These are phyloP conservation scores for Hypoxylon lenormandii DNA, from an alignment of 495 filamentous ascomycete genomes.

Conservation along the genomic window DNA sequence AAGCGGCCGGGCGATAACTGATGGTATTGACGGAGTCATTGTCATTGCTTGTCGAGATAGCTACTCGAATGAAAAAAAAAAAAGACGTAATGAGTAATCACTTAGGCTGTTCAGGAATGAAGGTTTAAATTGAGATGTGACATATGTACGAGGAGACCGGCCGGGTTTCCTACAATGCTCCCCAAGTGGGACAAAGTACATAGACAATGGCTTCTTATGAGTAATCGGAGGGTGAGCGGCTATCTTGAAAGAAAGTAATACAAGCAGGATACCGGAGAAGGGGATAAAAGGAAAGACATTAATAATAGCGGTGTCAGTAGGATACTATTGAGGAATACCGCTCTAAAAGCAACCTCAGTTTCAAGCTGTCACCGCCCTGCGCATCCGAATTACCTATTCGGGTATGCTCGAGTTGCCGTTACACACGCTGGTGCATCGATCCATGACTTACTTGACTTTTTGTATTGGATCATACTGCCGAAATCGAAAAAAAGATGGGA, in stretches of 20 bases:
- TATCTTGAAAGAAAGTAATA: neutral
- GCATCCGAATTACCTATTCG: neutral
- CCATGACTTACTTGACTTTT: slow-evolving; percentile 18
- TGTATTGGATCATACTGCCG: slow-evolving; percentile 18
- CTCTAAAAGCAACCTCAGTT: slow-evolving; percentile 24
- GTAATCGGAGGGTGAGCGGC: neutral
- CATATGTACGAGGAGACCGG: neutral
- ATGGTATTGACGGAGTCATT: slow-evolving; percentile 43
- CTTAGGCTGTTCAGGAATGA: neutral
- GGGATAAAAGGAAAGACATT: slow-evolving; percentile 6
- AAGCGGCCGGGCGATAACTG: slow-evolving; percentile 42
- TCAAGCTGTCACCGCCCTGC: slow-evolving; percentile 35
- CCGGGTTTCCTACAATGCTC: neutral
- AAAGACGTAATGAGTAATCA: neutral
- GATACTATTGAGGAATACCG: slow-evolving; percentile 1
- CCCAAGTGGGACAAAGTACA: neutral
- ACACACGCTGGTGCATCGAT: slow-evolving; percentile 16
- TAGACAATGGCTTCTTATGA: neutral
- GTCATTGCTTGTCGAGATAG: slow-evolving; percentile 17
- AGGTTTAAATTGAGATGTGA: neutral
- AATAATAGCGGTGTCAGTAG: slow-evolving; percentile 1
- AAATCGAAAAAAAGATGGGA: slow-evolving; percentile 14
- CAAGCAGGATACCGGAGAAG: neutral
- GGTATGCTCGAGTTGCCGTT: slow-evolving; percentile 17
- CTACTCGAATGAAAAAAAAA: neutral